Percentiles rank a stretch among this genome's conserved stretches.
These are phyloP conservation scores for Colletotrichum tanaceti DNA, from an alignment of 2,329 filamentous ascomycete genomes.

Conservation along the genomic window DNA sequence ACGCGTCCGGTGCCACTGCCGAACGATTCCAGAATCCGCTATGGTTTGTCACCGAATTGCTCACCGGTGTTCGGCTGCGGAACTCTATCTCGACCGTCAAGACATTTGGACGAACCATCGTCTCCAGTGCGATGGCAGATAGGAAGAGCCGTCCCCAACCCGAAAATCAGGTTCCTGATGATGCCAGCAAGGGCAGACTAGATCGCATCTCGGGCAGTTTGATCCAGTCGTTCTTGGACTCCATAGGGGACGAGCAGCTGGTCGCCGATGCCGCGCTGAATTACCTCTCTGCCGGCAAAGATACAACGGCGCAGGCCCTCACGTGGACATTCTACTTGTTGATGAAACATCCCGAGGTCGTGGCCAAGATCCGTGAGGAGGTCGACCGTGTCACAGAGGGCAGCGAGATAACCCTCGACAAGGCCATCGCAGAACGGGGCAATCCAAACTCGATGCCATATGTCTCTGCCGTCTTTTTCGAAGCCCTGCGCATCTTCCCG, in stretches of 20 bases:
- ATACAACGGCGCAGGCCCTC: constrained; percentile 73
- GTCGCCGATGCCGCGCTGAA: constrained; percentile 74
- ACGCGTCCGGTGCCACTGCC: constrained; percentile 69
- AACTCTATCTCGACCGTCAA: constrained; percentile 63
- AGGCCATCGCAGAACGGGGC: constrained; percentile 47
- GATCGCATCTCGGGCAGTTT: constrained; percentile 63
- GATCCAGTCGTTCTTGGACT: constrained; percentile 69
- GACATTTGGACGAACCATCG: constrained; percentile 67
- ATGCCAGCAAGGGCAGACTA: constrained; percentile 46
- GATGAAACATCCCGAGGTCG: constrained; percentile 60
- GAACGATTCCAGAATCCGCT: constrained; percentile 74
- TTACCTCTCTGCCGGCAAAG: constrained; percentile 72
- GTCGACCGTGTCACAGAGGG: constrained; percentile 44
- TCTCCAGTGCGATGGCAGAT: constrained; percentile 63
- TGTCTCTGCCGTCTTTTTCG: constrained; percentile 71
- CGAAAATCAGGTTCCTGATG: neutral
- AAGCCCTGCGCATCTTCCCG: constrained; percentile 70
- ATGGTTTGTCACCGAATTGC: constrained; percentile 68
- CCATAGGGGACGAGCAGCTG: constrained; percentile 64
- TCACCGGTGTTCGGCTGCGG: constrained; percentile 62
- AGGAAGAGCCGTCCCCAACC: constrained; percentile 42
- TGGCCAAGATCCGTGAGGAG: constrained; percentile 57
- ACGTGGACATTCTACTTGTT: constrained; percentile 74
- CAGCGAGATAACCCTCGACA: constrained; percentile 30
- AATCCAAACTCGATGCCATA: constrained; percentile 63